Evolutionary conservation across 176 grass and related monocot genomes (phyloP).

Genomic region (Oryza rufipogon): DNA sequence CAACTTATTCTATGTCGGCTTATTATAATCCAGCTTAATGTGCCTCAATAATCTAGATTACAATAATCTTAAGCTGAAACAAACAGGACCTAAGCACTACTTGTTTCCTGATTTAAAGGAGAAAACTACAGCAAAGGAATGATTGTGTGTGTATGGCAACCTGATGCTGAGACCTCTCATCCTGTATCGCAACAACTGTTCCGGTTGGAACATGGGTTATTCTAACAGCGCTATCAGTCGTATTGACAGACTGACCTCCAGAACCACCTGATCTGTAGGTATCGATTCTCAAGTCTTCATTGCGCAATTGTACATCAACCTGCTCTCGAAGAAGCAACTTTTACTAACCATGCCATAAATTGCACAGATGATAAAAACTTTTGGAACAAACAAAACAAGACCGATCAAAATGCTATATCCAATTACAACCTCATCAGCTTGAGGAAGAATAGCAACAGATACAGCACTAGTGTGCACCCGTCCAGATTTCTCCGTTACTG

Average conservation of each 20-base stretch:
- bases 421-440: slow-evolving; percentile 86
- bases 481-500: slow-evolving; percentile 92
- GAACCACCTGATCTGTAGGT: slow-evolving; percentile 84
- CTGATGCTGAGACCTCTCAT: slow-evolving; percentile 98
- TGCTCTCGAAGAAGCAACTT: slow-evolving; percentile 39
- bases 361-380: not conserved
- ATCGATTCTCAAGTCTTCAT: slow-evolving; percentile 95
- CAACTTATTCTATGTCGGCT: too few relatives aligned
- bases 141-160: slow-evolving; percentile 35
- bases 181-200: slow-evolving; percentile 90
- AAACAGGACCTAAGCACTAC: not conserved
- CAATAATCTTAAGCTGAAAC: too few relatives aligned
- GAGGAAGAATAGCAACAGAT: slow-evolving; percentile 90
- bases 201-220: slow-evolving; percentile 90
- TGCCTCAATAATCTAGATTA: too few relatives aligned
- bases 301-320: slow-evolving; percentile 86
- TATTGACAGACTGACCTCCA: slow-evolving; percentile 94
- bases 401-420: slow-evolving; percentile 2
- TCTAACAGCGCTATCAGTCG: slow-evolving; percentile 93
- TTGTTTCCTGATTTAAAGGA: not conserved
- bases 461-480: slow-evolving; percentile 95
- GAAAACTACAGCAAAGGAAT: not conserved
- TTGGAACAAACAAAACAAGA: not conserved
- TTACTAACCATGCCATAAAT: slow-evolving; percentile 3
- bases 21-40: too few relatives aligned